A percentile compares a stretch with the other conserved stretches of the same genome.
Evolutionary conservation across 2,329 filamentous ascomycete genomes (phyloP).

Genomic region (Sporothrix pallida): DNA sequence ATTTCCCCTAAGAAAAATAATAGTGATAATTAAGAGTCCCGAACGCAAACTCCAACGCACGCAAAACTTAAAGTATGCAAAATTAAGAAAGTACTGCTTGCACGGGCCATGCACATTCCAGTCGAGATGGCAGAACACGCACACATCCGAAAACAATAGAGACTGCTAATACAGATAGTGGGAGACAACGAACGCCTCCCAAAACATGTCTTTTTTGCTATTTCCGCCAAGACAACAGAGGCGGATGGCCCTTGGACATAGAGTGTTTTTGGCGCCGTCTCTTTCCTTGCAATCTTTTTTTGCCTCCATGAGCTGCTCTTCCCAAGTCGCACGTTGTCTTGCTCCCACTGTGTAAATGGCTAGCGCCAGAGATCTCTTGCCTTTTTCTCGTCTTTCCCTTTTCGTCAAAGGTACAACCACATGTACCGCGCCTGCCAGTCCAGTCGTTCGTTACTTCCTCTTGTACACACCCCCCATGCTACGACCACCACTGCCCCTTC

Average conservation of each 20-base stretch:
- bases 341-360: background rate
- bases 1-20: no score
- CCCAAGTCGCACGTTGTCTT: background rate
- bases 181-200: background rate
- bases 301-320: background rate
- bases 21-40: no score
- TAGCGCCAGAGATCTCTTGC: background rate
- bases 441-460: conserved; percentile 25
- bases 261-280: conserved; percentile 6
- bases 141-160: conserved; percentile 16
- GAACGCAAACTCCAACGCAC: no score
- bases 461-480: conserved; percentile 9
- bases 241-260: background rate
- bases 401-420: background rate
- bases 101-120: conserved; percentile 12
- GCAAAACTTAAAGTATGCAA: no score
- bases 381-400: background rate
- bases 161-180: background rate
- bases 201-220: background rate
- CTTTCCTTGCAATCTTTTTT: conserved; percentile 9
- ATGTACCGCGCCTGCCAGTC: conserved; percentile 12
- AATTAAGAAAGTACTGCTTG: conserved; percentile 7
- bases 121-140: background rate
- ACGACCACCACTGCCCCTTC: conserved; percentile 1
- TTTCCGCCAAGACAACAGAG: background rate